Percentiles rank a stretch among this genome's conserved stretches.
These are phyloP conservation scores for Solanum rostratum DNA, from an alignment of 257 asterid species.

Conservation along the genomic window DNA sequence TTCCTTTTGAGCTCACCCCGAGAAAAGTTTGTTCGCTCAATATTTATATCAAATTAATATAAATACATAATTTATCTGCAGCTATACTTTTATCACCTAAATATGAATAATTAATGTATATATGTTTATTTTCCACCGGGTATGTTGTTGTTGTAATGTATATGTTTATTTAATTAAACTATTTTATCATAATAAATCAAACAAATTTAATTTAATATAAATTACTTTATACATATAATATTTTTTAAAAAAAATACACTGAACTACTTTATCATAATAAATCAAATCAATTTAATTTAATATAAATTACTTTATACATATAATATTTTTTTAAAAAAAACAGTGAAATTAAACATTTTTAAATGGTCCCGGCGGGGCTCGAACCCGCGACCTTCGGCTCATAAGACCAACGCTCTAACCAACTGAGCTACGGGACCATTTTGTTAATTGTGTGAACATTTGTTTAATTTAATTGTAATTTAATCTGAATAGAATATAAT, in stretches of 20 bases:
- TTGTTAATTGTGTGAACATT: too few relatives aligned
- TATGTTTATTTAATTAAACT: neutral
- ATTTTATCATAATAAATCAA: neutral
- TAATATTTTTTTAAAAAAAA: too few relatives aligned
- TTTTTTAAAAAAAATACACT: too few relatives aligned
- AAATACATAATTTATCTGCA: neutral
- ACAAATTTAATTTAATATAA: neutral
- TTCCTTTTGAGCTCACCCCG: too few relatives aligned
- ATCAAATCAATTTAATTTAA: neutral
- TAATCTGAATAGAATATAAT: too few relatives aligned
- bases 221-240: too few relatives aligned
- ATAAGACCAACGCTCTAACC: constrained; percentile 99
- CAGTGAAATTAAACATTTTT: too few relatives aligned
- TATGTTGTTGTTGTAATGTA: too few relatives aligned
- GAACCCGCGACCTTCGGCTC: constrained; percentile 99
- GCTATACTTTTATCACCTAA: neutral
- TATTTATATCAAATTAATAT: neutral
- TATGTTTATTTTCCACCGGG: too few relatives aligned
- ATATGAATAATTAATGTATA: neutral
- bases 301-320: neutral
- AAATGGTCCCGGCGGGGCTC: constrained; percentile 98
- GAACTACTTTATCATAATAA: neutral
- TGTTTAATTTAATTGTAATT: fast-evolving
- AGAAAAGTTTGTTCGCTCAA: too few relatives aligned
- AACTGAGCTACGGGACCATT: constrained; percentile 95